A percentile compares a stretch with the other conserved stretches of the same genome.
phyloP scores from a whole-genome alignment of 306 rosid species.

The Sesbania bispinosa region DNA sequence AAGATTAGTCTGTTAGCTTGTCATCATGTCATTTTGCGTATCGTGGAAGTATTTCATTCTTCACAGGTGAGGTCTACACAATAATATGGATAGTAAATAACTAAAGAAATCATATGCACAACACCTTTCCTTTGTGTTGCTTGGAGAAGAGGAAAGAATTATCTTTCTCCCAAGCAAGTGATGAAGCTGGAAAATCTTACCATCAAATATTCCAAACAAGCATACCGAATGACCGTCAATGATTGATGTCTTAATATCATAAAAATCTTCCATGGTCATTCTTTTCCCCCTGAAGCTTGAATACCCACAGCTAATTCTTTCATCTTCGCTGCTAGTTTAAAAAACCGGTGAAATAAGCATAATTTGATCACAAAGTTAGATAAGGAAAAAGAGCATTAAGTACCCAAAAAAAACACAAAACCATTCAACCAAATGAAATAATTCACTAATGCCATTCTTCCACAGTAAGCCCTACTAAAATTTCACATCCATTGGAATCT shows the following conservation, averaged over 20 bases:
- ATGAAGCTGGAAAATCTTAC: conserved; percentile 45
- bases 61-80: conserved; percentile 5
- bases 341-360: conserved; percentile 20
- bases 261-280: conserved; percentile 88
- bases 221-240: conserved; percentile 64
- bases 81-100: background rate
- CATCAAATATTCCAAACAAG: conserved; percentile 96
- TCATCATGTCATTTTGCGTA: background rate
- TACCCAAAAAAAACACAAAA: conserved; percentile 3
- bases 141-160: background rate
- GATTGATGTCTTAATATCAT: conserved; percentile 70
- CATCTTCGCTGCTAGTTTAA: conserved; percentile 73
- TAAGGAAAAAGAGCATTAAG: background rate
- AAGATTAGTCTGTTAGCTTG: background rate
- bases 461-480: background rate
- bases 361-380: conserved; percentile 11
- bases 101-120: background rate
- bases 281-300: conserved; percentile 95
- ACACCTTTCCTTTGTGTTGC: conserved; percentile 3
- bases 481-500: background rate
- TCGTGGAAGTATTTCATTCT: background rate
- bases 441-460: background rate
- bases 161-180: conserved; percentile 1
- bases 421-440: conserved; percentile 13
- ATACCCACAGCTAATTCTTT: conserved; percentile 79